These are phyloP conservation scores for Mesotaenium endlicherianum DNA, from an alignment of 139 green algal species.

Conservation along the genomic window DNA sequence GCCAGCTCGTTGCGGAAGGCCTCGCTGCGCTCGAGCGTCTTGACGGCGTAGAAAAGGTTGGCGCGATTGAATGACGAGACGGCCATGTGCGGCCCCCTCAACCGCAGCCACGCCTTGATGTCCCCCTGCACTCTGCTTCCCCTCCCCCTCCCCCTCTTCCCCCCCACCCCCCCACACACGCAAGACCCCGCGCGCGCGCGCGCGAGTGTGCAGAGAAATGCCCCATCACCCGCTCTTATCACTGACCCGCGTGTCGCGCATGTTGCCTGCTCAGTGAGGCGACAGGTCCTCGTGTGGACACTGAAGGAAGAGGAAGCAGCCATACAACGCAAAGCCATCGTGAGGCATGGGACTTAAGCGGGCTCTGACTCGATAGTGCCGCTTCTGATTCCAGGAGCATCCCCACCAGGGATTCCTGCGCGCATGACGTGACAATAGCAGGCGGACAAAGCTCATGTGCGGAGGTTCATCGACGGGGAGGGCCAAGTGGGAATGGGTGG, in stretches of 20 bases:
- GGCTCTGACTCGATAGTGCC: neutral
- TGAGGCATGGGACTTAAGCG: neutral
- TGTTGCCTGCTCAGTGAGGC: too few relatives aligned
- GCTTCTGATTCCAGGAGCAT: too few relatives aligned
- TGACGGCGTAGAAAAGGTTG: constrained; percentile 69
- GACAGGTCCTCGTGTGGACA: neutral
- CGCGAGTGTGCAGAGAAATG: neutral
- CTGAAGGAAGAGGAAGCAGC: too few relatives aligned
- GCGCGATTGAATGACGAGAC: constrained; percentile 87
- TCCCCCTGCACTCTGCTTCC: constrained; percentile 56
- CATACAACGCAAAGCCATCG: neutral
- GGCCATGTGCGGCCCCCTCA: constrained; percentile 71
- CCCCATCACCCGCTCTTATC: too few relatives aligned
- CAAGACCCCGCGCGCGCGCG: neutral
- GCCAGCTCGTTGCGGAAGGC: constrained; percentile 3
- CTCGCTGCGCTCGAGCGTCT: constrained; percentile 1
- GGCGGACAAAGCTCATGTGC: neutral
- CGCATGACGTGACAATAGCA: neutral
- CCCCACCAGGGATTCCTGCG: neutral
- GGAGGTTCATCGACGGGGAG: too few relatives aligned
- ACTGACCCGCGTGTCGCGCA: too few relatives aligned
- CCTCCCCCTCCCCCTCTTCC: too few relatives aligned
- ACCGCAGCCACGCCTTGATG: constrained; percentile 58
- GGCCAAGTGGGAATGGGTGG: neutral
- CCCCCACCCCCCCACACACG: too few relatives aligned